Conservation (phyloP, 495 filamentous ascomycete genomes). For the Neohortaea acidophila region DNA sequence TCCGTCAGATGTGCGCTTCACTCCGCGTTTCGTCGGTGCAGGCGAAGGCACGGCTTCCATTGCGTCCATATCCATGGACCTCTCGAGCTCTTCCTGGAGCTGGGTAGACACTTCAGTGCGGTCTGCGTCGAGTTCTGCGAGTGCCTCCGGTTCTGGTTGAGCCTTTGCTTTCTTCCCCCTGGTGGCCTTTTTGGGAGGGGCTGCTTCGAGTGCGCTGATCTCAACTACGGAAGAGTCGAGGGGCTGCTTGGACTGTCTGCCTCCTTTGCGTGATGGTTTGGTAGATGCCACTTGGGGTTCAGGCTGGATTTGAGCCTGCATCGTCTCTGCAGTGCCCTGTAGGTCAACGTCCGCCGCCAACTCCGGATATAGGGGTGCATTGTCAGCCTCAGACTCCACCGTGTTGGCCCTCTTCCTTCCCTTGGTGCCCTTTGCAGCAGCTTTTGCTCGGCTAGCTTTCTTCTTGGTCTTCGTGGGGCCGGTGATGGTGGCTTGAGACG, state of each 20-base stretch:
- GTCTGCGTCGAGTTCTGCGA: background rate
- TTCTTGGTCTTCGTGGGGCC: conserved; percentile 31
- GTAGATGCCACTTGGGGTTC: background rate
- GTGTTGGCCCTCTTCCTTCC: conserved; percentile 28
- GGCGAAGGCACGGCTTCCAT: conserved; percentile 5
- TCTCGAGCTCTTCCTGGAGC: conserved; percentile 14
- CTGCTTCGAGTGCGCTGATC: conserved; percentile 1
- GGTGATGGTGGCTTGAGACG: conserved; percentile 41
- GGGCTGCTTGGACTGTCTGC: conserved; percentile 5
- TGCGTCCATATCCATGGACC: conserved; percentile 5
- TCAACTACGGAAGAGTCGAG: conserved; percentile 10
- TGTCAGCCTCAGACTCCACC: background rate
- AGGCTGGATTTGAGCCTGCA: background rate
- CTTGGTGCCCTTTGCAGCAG: conserved; percentile 15
- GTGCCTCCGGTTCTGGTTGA: conserved; percentile 7
- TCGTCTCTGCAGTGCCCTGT: background rate
- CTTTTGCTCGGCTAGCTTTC: conserved; percentile 14
- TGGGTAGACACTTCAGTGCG: conserved; percentile 14
- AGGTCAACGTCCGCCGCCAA: background rate
- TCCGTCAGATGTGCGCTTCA: conserved; percentile 11
- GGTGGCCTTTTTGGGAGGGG: conserved; percentile 9
- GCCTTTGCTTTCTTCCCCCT: conserved; percentile 13
- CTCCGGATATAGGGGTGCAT: conserved; percentile 3
- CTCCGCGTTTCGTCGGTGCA: conserved; percentile 9
- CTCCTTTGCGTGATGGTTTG: conserved; percentile 3